phyloP scores from a whole-genome alignment of 768 basidiomycete genomes.

The Boletus sp. region DNA sequence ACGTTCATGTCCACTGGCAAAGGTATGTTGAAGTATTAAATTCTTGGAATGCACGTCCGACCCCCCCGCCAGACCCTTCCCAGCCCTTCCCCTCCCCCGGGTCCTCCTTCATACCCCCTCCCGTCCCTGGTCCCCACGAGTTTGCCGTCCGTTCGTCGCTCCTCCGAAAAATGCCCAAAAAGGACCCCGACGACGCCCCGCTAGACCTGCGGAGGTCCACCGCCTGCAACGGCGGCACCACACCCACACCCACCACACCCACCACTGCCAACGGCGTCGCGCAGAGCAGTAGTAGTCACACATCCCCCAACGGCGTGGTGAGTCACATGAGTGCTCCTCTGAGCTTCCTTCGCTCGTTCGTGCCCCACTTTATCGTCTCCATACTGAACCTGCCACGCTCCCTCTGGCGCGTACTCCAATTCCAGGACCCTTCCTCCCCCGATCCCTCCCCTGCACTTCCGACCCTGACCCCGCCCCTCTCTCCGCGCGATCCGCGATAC shows the following conservation, averaged over 20 bases:
- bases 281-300: not conserved
- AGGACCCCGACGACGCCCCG: conserved; percentile 17
- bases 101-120: conserved; percentile 67
- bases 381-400: conserved; percentile 31
- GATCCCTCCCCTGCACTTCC: conserved; percentile 29
- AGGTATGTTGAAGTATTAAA: not conserved
- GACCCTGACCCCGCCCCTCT: conserved; percentile 10
- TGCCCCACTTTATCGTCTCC: conserved; percentile 26
- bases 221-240: not conserved
- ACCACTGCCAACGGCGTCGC: conserved; percentile 4
- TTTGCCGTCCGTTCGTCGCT: conserved; percentile 45
- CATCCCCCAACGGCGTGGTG: conserved; percentile 27
- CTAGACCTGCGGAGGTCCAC: too few relatives aligned
- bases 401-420: conserved; percentile 24
- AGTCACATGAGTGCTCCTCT: conserved; percentile 27
- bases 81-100: conserved; percentile 62
- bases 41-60: not conserved
- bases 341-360: conserved; percentile 25
- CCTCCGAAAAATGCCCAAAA: conserved; percentile 31
- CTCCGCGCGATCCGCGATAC: conserved; percentile 33
- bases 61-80: conserved; percentile 34
- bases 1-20: not conserved
- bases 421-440: conserved; percentile 37
- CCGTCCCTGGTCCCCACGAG: conserved; percentile 64
- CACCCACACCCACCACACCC: not conserved